phyloP scores from a whole-genome alignment of 495 filamentous ascomycete genomes.

The Xylaria flabelliformis region DNA sequence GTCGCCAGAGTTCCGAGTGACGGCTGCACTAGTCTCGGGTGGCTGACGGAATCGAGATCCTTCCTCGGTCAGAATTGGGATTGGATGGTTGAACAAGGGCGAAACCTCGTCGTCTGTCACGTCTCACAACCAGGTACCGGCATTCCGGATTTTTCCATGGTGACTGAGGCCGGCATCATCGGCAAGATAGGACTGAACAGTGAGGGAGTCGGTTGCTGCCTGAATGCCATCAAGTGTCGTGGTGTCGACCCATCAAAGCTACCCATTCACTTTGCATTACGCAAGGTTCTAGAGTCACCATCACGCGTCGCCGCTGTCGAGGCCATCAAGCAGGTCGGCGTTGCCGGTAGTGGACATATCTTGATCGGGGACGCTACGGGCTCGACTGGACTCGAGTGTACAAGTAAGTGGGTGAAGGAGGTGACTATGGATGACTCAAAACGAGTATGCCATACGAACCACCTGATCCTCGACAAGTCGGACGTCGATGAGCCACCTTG shows the following conservation, averaged over 20 bases:
- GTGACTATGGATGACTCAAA: constrained; percentile 54
- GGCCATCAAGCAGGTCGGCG: constrained; percentile 56
- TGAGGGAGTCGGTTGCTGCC: constrained; percentile 66
- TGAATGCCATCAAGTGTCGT: constrained; percentile 70
- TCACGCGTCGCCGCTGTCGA: constrained; percentile 59
- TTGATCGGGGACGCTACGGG: constrained; percentile 62
- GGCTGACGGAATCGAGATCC: constrained; percentile 40
- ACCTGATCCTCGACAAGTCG: constrained; percentile 53
- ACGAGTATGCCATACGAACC: constrained; percentile 67
- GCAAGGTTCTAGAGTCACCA: constrained; percentile 62
- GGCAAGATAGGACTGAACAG: constrained; percentile 75
- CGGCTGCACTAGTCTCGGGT: constrained; percentile 67
- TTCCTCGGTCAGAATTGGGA: constrained; percentile 75
- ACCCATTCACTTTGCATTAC: constrained; percentile 69
- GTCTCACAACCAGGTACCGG: constrained; percentile 36
- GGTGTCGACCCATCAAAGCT: constrained; percentile 61
- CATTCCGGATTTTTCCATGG: constrained; percentile 42
- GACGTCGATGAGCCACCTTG: constrained; percentile 56
- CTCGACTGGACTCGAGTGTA: constrained; percentile 65
- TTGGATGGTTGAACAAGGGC: constrained; percentile 63
- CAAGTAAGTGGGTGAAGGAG: constrained; percentile 58
- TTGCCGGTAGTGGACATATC: constrained; percentile 68
- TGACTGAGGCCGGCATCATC: constrained; percentile 71
- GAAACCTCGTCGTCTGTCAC: constrained; percentile 59
- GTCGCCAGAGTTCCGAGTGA: constrained; percentile 45